Conservation (phyloP, 441 rosid species). For the Caryocar brasiliense region DNA sequence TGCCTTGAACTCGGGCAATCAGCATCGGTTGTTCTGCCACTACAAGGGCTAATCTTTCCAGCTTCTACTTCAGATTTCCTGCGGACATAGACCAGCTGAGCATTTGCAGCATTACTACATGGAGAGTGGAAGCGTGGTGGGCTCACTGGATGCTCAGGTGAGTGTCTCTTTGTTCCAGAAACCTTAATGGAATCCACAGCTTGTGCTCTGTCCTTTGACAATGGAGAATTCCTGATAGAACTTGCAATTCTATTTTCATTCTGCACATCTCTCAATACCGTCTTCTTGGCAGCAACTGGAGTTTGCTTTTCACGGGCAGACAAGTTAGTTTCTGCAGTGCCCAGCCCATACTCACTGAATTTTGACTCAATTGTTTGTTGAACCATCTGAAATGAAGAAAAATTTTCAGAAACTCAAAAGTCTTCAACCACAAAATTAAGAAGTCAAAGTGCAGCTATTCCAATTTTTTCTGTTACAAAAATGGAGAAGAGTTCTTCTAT, state of each 20-base stretch:
- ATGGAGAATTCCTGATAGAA: conserved; percentile 23
- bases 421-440: too few species aligned
- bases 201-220: conserved; percentile 30
- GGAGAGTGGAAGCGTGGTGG: conserved; percentile 28
- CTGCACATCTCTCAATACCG: conserved; percentile 49
- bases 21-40: conserved; percentile 12
- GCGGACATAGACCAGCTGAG: conserved; percentile 73
- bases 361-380: conserved; percentile 41
- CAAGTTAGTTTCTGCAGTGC: conserved; percentile 27
- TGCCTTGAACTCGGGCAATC: conserved; percentile 19
- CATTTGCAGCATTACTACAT: conserved; percentile 31
- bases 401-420: background rate
- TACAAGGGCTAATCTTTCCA: conserved; percentile 27
- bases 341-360: conserved; percentile 27
- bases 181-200: conserved; percentile 28
- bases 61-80: conserved; percentile 62
- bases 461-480: too few species aligned
- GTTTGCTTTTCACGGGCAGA: conserved; percentile 28
- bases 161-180: conserved; percentile 42
- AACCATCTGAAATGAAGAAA: conserved; percentile 32
- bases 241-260: conserved; percentile 44
- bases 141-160: conserved; percentile 28
- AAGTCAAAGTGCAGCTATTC: too few species aligned
- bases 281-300: conserved; percentile 39
- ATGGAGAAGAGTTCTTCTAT: too few species aligned